Percentiles rank a stretch among this genome's conserved stretches.
Evolutionary conservation across 495 filamentous ascomycete species (phyloP).

Genomic region (Cercophora newfieldiana): DNA sequence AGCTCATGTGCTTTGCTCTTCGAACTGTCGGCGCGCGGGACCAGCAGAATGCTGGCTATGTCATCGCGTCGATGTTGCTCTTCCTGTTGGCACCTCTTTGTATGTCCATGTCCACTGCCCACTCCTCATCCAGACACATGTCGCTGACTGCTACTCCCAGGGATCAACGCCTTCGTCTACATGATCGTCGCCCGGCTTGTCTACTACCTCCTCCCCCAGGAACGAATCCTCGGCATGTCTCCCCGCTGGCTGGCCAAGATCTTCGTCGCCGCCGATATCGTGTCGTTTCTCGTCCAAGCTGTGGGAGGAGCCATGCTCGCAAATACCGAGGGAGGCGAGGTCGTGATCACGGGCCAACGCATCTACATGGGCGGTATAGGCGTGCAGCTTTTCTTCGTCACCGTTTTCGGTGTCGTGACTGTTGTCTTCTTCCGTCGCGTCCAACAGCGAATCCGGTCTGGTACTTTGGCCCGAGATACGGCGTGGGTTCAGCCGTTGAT

Average conservation of each 20-base stretch:
- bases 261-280: conserved; percentile 62
- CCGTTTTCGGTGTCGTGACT: conserved; percentile 48
- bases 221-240: conserved; percentile 48
- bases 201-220: conserved; percentile 51
- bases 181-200: conserved; percentile 57
- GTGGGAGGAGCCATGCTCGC: conserved; percentile 49
- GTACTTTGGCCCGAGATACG: conserved; percentile 14
- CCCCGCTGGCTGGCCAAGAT: conserved; percentile 50
- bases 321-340: conserved; percentile 16
- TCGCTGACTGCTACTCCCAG: neutral
- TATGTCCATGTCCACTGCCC: conserved; percentile 1
- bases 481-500: conserved; percentile 48
- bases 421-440: conserved; percentile 39
- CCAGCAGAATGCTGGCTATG: conserved; percentile 22
- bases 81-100: conserved; percentile 27
- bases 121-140: neutral
- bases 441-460: conserved; percentile 3
- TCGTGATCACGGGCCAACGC: conserved; percentile 44
- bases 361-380: conserved; percentile 64
- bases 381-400: conserved; percentile 59
- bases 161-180: conserved; percentile 28
- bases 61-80: conserved; percentile 13
- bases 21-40: conserved; percentile 23
- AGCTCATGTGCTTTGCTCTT: conserved; percentile 42
- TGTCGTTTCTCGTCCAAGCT: conserved; percentile 62